These are phyloP conservation scores for Schwanniomyces etchellsii DNA, from an alignment of 1,139 yeast species.

Conservation along the genomic window DNA sequence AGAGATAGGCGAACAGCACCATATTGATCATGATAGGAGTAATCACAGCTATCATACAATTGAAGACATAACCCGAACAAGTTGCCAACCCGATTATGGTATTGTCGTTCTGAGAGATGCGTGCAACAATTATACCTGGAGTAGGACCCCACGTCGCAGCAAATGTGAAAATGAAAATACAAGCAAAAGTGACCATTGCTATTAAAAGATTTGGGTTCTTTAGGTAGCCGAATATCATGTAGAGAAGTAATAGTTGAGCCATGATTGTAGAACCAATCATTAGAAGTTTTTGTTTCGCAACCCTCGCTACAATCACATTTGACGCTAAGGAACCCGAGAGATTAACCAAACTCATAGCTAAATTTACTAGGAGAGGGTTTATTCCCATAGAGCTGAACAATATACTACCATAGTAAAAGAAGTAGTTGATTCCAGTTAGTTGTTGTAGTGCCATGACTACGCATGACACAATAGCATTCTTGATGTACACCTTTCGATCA, in stretches of 20 bases:
- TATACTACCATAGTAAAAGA: conserved; percentile 24
- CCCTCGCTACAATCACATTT: conserved; percentile 3
- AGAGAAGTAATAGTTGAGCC: conserved; percentile 2
- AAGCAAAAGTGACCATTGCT: conserved; percentile 5
- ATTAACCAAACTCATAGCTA: conserved; percentile 12
- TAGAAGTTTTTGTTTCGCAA: conserved; percentile 2
- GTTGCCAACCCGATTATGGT: conserved; percentile 18
- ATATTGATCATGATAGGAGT: conserved; percentile 18
- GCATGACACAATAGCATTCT: conserved; percentile 10
- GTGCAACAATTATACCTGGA: conserved; percentile 20
- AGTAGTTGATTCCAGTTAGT: conserved; percentile 29
- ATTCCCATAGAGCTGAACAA: conserved; percentile 11
- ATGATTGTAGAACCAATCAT: conserved; percentile 3
- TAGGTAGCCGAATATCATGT: conserved; percentile 2
- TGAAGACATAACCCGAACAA: conserved; percentile 18
- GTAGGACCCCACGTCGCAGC: conserved; percentile 32
- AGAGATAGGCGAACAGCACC: conserved; percentile 15
- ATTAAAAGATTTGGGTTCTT: not conserved
- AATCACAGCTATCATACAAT: conserved; percentile 19
- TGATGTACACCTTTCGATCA: too few relatives aligned
- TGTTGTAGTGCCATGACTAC: conserved; percentile 26
- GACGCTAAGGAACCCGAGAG: conserved; percentile 13
- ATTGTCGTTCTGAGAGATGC: conserved; percentile 17
- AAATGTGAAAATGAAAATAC: conserved; percentile 18
- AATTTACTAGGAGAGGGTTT: conserved; percentile 5